phyloP scores from a whole-genome alignment of 2,329 filamentous ascomycete genomes.

The Aspergillus cejpii region DNA sequence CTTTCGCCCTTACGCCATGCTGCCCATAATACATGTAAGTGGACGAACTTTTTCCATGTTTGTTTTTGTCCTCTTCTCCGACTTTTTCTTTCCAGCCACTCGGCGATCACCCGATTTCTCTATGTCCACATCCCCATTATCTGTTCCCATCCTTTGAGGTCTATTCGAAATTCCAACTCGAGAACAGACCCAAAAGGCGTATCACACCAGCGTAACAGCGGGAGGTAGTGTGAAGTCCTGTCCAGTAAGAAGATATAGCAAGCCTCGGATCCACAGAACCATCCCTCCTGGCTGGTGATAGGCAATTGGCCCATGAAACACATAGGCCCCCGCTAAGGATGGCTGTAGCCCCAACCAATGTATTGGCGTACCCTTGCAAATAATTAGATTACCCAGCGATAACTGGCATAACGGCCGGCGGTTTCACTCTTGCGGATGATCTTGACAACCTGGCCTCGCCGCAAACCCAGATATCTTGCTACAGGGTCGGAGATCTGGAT shows the following conservation, averaged over 20 bases:
- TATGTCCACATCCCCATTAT: neutral
- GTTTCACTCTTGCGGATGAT: conserved; percentile 95
- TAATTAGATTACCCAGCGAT: conserved; percentile 58
- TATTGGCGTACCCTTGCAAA: neutral
- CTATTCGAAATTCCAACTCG: neutral
- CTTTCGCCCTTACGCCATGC: conserved; percentile 37
- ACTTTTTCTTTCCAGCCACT: conserved; percentile 1
- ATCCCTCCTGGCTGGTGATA: neutral
- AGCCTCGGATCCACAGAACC: neutral
- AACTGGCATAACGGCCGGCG: conserved; percentile 92
- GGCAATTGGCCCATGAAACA: neutral
- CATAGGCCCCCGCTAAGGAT: neutral
- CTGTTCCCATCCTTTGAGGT: neutral
- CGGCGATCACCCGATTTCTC: conserved; percentile 1
- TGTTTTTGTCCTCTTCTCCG: conserved; percentile 15
- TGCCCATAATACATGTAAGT: conserved; percentile 32
- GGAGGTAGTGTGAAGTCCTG: neutral
- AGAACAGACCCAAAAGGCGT: neutral
- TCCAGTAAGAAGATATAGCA: neutral
- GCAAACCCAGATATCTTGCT: conserved; percentile 81
- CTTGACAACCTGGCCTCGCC: conserved; percentile 92
- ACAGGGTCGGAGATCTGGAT: conserved; percentile 91
- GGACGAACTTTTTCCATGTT: conserved; percentile 22
- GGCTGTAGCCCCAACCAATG: neutral
- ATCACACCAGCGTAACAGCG: neutral